phyloP scores from a whole-genome alignment of 306 rosid species.

The Vicia sativa region DNA sequence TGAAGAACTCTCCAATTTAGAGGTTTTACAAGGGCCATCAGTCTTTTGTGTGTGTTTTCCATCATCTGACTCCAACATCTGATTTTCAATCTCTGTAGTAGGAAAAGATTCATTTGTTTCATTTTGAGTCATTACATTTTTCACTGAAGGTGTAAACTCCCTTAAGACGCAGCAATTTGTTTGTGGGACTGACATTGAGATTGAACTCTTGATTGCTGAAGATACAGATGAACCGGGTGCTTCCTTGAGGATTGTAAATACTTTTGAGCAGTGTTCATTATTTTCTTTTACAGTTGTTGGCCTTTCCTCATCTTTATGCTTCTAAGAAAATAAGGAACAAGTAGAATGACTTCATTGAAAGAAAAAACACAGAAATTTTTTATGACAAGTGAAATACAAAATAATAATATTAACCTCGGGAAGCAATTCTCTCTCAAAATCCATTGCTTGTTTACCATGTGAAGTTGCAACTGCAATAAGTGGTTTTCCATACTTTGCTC shows the following conservation, averaged over 20 bases:
- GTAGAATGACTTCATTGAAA: conserved; percentile 30
- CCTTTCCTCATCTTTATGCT: conserved; percentile 54
- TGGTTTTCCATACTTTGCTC: conserved; percentile 68
- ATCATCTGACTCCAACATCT: conserved; percentile 55
- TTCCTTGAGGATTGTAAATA: conserved; percentile 56
- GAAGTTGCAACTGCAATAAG: conserved; percentile 55
- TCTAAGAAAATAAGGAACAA: conserved; percentile 48
- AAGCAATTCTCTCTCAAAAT: conserved; percentile 69
- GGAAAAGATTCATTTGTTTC: conserved; percentile 56
- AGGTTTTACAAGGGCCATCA: conserved; percentile 49
- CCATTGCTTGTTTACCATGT: conserved; percentile 57
- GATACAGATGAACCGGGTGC: conserved; percentile 62
- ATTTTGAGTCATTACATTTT: conserved; percentile 48
- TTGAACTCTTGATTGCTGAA: conserved; percentile 57
- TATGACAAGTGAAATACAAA: conserved; percentile 9
- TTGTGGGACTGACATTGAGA: conserved; percentile 41
- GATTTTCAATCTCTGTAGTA: conserved; percentile 52
- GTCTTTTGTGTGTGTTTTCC: conserved; percentile 46
- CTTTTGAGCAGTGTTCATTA: conserved; percentile 59
- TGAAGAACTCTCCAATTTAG: conserved; percentile 49
- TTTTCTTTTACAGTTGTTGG: conserved; percentile 50
- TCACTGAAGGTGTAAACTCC: conserved; percentile 69
- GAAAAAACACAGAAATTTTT: conserved; percentile 22
- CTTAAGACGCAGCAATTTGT: conserved; percentile 49
- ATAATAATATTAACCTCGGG: conserved; percentile 60